phyloP scores from a whole-genome alignment of 148 eudicot genomes.

The Vaccinium macrocarpon region DNA sequence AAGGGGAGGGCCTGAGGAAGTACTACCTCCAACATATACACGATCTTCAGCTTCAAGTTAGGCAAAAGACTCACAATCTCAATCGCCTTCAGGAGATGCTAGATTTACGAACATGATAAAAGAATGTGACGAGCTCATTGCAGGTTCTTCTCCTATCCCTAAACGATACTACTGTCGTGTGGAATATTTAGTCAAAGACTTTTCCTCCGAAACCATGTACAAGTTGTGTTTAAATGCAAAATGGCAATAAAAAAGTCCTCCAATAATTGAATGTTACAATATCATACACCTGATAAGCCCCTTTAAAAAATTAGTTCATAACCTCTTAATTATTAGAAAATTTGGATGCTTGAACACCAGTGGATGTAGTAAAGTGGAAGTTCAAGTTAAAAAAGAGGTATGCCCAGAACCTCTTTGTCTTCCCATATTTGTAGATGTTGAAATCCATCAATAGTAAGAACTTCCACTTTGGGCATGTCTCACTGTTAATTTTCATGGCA shows the following conservation, averaged over 20 bases:
- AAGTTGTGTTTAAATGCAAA: background rate
- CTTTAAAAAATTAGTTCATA: background rate
- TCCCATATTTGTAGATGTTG: background rate
- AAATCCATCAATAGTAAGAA: background rate
- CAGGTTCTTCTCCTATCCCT: conserved; percentile 46
- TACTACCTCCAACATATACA: conserved; percentile 21
- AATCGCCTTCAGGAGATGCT: conserved; percentile 51
- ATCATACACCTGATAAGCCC: background rate
- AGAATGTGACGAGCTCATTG: conserved; percentile 78
- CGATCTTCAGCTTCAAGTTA: conserved; percentile 21
- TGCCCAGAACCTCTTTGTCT: background rate
- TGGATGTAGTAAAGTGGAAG: conserved; percentile 56
- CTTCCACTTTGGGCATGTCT: background rate
- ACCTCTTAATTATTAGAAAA: background rate
- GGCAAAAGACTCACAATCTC: conserved; percentile 25
- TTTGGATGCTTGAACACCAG: background rate
- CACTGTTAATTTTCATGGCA: conserved; percentile 26
- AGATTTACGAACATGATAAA: conserved; percentile 71
- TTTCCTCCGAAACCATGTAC: background rate
- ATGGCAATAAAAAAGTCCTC: background rate
- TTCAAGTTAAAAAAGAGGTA: conserved; percentile 82
- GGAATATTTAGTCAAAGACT: background rate
- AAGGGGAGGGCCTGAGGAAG: conserved; percentile 21
- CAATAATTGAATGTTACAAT: background rate
- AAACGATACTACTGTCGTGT: background rate